Percentiles rank a stretch among this genome's conserved stretches.
Conservation (phyloP, 106 monocot species). For the Dactylorhiza incarnata region DNA sequence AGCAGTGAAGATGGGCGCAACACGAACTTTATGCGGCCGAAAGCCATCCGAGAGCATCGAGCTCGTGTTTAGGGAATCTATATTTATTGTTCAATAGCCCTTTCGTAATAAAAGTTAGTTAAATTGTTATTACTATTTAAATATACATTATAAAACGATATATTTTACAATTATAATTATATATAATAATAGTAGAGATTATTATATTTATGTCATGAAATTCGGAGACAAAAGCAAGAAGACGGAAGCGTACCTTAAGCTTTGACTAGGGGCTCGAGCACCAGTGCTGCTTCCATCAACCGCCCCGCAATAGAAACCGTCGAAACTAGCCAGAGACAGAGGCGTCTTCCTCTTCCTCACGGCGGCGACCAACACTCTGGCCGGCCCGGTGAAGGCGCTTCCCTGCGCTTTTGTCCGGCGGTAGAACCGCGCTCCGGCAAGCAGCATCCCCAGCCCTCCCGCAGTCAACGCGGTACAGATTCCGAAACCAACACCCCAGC, state of each 20-base stretch:
- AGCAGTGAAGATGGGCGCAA: too few relatives aligned
- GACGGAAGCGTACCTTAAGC: slow-evolving; percentile 17
- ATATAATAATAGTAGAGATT: too few relatives aligned
- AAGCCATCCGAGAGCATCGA: too few relatives aligned
- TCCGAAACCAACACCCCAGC: slow-evolving; percentile 55
- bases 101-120: too few relatives aligned
- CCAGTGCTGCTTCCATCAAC: neutral
- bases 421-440: slow-evolving; percentile 33
- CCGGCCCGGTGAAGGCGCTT: slow-evolving; percentile 52
- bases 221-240: too few relatives aligned
- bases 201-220: too few relatives aligned
- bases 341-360: slow-evolving; percentile 31
- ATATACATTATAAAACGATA: too few relatives aligned
- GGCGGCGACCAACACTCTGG: slow-evolving; percentile 37
- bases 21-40: too few relatives aligned
- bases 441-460: slow-evolving; percentile 12
- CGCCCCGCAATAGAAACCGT: slow-evolving; percentile 2
- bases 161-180: too few relatives aligned
- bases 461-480: slow-evolving; percentile 15
- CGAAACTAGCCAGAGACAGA: neutral
- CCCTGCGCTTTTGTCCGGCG: slow-evolving; percentile 21
- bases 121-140: too few relatives aligned
- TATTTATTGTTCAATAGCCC: too few relatives aligned
- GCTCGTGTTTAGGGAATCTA: too few relatives aligned
- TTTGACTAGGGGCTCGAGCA: slow-evolving; percentile 9